Evolutionary conservation across 2,329 filamentous ascomycete genomes (phyloP), one percentile per base, ranked within the genome.

Genomic region (Cladophialophora chaetospira): DNA sequence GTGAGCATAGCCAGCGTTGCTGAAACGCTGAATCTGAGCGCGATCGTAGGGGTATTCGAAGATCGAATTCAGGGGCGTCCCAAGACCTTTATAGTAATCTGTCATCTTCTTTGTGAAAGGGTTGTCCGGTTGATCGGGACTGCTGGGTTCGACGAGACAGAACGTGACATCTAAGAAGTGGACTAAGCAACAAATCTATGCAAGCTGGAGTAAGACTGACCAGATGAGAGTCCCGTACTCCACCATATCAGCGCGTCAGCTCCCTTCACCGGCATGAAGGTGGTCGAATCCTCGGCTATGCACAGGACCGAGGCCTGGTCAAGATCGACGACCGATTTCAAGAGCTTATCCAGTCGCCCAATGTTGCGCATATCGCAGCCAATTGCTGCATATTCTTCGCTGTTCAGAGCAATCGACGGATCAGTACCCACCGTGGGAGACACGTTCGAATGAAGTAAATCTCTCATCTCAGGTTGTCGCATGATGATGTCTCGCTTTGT

Each of bases 231-330:
- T 8, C 75, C 82, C 53, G 84, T 83, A 17, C 88, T 87, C 91
- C 91, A 96, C 49, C 79, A 70, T 25, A 97, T 85, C 5, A 97
- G 77, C n/a, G 81, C 77, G 74, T 96, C 86, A 5, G 91, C 86
- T 36, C 84, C 85, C 17, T 81, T 71, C 1, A 84, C 83, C 55
- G 91, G 84, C 89, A 96, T 95, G 66, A 96, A 96, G 0, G 91
- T 93, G 33, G 96, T 83, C 1, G 91, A 95, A 10, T 96, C 91
- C 72, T 97, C 93, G 0, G 91, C 91, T 17, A 91, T 82, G 66
- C 94, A 96, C 23, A 97, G 76, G 2, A 96, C 81, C 2, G 81
- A 78, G 56, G 82, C 84, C 5, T 82, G 75, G 1, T 79, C 69
- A 10, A 87, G 69, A 35, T 85, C 76, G 1, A 90, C 69, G 40